A percentile compares a stretch with the other conserved stretches of the same genome.
Conservation (phyloP, 345 rosid genomes). For the Bruguiera gymnorhiza region DNA sequence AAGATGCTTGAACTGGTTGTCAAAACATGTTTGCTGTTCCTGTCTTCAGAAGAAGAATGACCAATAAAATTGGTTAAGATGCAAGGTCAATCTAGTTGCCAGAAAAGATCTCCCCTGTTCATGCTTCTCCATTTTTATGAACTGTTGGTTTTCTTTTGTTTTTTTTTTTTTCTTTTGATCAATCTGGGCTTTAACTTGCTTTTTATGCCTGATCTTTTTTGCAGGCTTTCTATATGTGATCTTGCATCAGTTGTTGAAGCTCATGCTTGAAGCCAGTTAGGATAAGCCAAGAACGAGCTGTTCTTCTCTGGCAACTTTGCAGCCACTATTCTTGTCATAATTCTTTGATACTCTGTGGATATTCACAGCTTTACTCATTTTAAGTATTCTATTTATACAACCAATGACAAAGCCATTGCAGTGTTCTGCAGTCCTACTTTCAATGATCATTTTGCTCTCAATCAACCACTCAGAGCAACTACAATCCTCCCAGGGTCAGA, state of each 20-base stretch:
- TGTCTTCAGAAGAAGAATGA: too few species aligned
- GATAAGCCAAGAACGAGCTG: too few species aligned
- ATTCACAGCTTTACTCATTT: neutral
- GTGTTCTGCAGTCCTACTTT: conserved; percentile 30
- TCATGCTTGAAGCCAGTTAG: neutral
- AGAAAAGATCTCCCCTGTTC: too few species aligned
- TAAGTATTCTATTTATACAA: conserved; percentile 15
- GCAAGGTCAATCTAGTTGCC: neutral
- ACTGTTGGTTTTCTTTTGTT: neutral
- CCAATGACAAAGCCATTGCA: conserved; percentile 44
- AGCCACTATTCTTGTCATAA: neutral
- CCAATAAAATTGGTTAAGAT: neutral
- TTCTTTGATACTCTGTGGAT: neutral
- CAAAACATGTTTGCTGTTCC: too few species aligned
- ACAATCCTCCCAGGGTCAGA: conserved; percentile 68
- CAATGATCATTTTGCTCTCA: conserved; percentile 36
- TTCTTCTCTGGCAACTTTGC: conserved; percentile 1
- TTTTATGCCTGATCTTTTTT: neutral
- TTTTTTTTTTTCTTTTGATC: neutral
- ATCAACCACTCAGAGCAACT: conserved; percentile 53
- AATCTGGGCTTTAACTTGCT: neutral
- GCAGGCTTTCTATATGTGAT: neutral
- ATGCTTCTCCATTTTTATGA: too few species aligned
- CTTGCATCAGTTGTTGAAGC: neutral
- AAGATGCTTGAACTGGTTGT: too few species aligned